phyloP scores from a whole-genome alignment of 129 eudicot genomes.

The Pulicaria dysenterica region DNA sequence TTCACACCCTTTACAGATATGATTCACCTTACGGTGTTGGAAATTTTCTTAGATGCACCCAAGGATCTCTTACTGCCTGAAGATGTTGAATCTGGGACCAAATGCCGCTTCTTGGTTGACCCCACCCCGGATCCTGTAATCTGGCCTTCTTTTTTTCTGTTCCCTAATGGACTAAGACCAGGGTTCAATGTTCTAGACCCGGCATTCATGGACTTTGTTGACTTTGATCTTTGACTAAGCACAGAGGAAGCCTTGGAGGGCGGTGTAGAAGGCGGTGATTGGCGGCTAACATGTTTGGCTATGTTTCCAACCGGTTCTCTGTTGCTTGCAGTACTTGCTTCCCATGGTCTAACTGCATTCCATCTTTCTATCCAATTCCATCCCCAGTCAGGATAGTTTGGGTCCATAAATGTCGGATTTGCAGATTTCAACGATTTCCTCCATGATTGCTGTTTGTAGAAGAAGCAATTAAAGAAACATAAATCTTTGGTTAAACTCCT shows the following conservation, averaged over 20 bases:
- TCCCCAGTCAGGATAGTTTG: slow-evolving; percentile 74
- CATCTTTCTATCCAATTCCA: slow-evolving; percentile 89
- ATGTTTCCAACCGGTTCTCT: slow-evolving; percentile 23
- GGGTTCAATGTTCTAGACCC: slow-evolving; percentile 31
- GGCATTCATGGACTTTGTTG: slow-evolving; percentile 54
- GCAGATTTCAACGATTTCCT: slow-evolving; percentile 55
- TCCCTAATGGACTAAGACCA: slow-evolving; percentile 38
- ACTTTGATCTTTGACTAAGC: slow-evolving; percentile 24
- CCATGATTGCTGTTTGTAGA: slow-evolving; percentile 63
- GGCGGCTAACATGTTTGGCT: slow-evolving; percentile 39
- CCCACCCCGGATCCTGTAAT: slow-evolving; percentile 34
- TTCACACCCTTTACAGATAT: slow-evolving; percentile 15
- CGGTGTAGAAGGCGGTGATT: slow-evolving; percentile 63
- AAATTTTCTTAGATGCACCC: not conserved
- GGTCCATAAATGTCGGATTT: slow-evolving; percentile 57
- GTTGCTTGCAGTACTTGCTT: slow-evolving; percentile 34
- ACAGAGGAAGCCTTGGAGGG: not conserved
- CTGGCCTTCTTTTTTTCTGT: slow-evolving; percentile 39
- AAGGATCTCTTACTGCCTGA: slow-evolving; percentile 49
- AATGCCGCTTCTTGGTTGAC: slow-evolving; percentile 63
- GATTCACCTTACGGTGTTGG: not conserved
- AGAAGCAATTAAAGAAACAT: not conserved
- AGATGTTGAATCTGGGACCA: slow-evolving; percentile 47
- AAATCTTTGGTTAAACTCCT: not conserved
- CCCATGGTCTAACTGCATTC: slow-evolving; percentile 87